Conservation (phyloP, 2,329 filamentous ascomycete genomes). For the Stagonosporopsis chrysanthemi region DNA sequence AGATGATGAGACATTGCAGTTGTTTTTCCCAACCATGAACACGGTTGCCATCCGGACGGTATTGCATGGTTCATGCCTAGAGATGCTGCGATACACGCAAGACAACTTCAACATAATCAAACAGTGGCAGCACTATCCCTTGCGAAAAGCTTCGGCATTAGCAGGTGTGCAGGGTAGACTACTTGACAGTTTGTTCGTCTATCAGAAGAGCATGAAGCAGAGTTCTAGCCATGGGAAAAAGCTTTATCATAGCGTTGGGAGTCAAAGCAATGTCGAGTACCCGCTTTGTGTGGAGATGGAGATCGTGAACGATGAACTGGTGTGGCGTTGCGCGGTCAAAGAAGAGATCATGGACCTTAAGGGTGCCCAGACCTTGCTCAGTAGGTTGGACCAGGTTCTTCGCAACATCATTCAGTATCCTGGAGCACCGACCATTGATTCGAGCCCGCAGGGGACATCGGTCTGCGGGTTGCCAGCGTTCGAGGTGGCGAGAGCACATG, state of each 20-base stretch:
- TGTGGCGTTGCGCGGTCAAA: slow-evolving; percentile 78
- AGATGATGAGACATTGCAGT: slow-evolving; percentile 68
- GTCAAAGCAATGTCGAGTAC: slow-evolving; percentile 77
- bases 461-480: slow-evolving; percentile 69
- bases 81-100: slow-evolving; percentile 78
- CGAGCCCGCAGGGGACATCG: slow-evolving; percentile 61
- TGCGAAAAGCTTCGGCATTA: slow-evolving; percentile 71
- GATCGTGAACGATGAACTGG: slow-evolving; percentile 59
- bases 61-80: slow-evolving; percentile 70
- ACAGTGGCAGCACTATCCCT: slow-evolving; percentile 78
- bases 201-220: slow-evolving; percentile 61
- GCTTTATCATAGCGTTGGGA: slow-evolving; percentile 69
- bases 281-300: slow-evolving; percentile 85
- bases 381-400: slow-evolving; percentile 67
- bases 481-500: slow-evolving; percentile 31
- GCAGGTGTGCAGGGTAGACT: slow-evolving; percentile 57
- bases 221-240: slow-evolving; percentile 53
- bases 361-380: slow-evolving; percentile 62
- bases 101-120: slow-evolving; percentile 70
- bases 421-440: slow-evolving; percentile 62
- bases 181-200: slow-evolving; percentile 72
- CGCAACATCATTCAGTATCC: slow-evolving; percentile 61
- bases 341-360: slow-evolving; percentile 58
- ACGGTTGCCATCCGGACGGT: slow-evolving; percentile 78
- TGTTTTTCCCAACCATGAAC: slow-evolving; percentile 92